These are phyloP conservation scores for Fusarium praegraminearum DNA, from an alignment of 2,329 filamentous ascomycete species.

Conservation along the genomic window DNA sequence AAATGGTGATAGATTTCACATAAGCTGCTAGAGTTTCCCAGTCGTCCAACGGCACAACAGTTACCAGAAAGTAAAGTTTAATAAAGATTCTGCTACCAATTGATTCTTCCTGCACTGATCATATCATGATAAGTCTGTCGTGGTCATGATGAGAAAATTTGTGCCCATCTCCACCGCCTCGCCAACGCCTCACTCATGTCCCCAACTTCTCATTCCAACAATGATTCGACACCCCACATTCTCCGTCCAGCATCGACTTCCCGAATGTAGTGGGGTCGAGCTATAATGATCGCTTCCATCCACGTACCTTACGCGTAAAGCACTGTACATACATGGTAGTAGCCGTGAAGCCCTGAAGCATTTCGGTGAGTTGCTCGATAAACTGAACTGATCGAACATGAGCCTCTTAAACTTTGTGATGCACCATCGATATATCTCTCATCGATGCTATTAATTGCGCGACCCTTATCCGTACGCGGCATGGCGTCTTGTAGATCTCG, in stretches of 20 bases:
- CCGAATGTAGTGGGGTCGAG: conserved; percentile 39
- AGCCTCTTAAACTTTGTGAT: conserved; percentile 20
- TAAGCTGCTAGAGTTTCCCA: background rate
- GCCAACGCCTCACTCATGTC: conserved; percentile 31
- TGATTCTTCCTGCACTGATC: background rate
- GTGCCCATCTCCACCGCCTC: conserved; percentile 44
- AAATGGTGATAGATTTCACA: conserved; percentile 12
- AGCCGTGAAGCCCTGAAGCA: conserved; percentile 22
- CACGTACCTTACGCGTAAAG: conserved; percentile 35
- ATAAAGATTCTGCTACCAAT: background rate
- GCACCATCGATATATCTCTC: conserved; percentile 20
- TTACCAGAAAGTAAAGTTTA: background rate
- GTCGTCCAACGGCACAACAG: background rate
- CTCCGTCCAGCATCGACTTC: conserved; percentile 44
- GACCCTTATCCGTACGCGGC: conserved; percentile 36
- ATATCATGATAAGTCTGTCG: conserved; percentile 11
- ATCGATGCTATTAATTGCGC: conserved; percentile 7
- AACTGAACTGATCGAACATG: conserved; percentile 17
- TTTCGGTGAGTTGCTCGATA: conserved; percentile 29
- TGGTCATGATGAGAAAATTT: conserved; percentile 35
- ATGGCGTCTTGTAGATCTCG: conserved; percentile 39
- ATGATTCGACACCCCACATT: conserved; percentile 44
- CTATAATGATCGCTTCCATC: conserved; percentile 25
- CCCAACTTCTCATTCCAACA: conserved; percentile 44
- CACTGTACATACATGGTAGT: background rate